Evolutionary conservation across 148 eudicot genomes (phyloP).

Genomic region (Silene uniflora): DNA sequence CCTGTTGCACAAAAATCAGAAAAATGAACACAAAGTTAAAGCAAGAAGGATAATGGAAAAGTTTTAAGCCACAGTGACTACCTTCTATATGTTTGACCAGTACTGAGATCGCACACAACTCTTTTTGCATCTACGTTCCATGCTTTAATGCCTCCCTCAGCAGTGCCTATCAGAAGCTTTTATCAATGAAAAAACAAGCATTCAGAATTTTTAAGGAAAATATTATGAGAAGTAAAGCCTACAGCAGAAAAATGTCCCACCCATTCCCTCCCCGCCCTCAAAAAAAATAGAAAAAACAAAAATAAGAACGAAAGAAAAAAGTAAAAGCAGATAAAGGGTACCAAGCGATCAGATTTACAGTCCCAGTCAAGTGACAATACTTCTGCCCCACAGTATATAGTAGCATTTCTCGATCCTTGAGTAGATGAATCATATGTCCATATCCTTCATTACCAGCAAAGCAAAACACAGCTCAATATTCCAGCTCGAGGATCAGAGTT

Average conservation of each 20-base stretch:
- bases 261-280: background rate
- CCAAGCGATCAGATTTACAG: slow-evolving; percentile 94
- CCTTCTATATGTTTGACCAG: slow-evolving; percentile 73
- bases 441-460: slow-evolving; percentile 52
- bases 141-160: slow-evolving; percentile 95
- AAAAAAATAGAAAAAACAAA: background rate
- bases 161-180: slow-evolving; percentile 98
- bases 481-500: background rate
- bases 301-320: background rate
- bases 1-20: slow-evolving; percentile 43
- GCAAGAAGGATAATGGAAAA: slow-evolving; percentile 8
- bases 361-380: slow-evolving; percentile 98
- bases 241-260: background rate
- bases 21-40: slow-evolving; percentile 23
- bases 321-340: slow-evolving; percentile 22
- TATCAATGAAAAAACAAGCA: slow-evolving; percentile 32
- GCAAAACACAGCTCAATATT: slow-evolving; percentile 1
- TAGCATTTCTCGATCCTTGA: slow-evolving; percentile 87
- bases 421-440: slow-evolving; percentile 89
- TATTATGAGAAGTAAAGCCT: no score
- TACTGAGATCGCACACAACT: slow-evolving; percentile 93
- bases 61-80: slow-evolving; percentile 24
- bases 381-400: slow-evolving; percentile 96
- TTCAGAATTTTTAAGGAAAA: slow-evolving; percentile 16
- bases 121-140: slow-evolving; percentile 99